These are phyloP conservation scores for Afroboletus lepidellus DNA, from an alignment of 1,284 basidiomycete genomes.

Conservation along the genomic window DNA sequence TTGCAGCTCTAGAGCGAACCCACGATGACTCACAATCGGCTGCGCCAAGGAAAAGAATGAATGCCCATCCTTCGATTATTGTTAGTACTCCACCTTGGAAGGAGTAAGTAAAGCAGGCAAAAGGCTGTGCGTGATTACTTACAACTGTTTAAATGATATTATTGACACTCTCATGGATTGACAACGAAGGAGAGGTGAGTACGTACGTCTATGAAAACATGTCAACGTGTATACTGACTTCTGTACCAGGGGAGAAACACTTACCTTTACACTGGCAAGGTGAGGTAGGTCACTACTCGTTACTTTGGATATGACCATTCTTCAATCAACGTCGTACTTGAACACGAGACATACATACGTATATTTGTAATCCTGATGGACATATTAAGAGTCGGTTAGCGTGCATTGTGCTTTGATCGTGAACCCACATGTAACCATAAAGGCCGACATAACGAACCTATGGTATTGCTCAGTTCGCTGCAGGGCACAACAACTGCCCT, in stretches of 20 bases:
- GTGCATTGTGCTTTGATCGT: background rate
- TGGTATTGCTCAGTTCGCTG: background rate
- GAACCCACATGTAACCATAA: constrained; percentile 11
- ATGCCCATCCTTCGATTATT: too few species aligned
- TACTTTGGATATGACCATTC: background rate
- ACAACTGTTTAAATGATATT: background rate
- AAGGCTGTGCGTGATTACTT: background rate
- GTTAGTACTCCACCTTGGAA: too few species aligned
- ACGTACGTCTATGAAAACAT: background rate
- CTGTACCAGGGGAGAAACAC: background rate
- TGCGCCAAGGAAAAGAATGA: too few species aligned
- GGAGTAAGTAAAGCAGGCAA: too few species aligned
- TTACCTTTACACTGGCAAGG: background rate
- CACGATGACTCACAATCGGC: too few species aligned
- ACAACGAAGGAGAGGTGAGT: background rate
- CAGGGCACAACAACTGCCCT: constrained; percentile 40
- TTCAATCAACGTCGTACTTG: background rate
- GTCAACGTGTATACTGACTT: background rate
- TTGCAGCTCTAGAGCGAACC: too few species aligned
- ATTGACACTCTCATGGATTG: background rate
- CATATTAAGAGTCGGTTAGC: background rate
- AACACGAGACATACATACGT: background rate
- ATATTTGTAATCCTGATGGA: background rate
- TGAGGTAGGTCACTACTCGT: background rate
- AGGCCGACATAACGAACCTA: background rate